phyloP scores from a whole-genome alignment of 2,329 filamentous ascomycete species.

The Fusarium kyushuense region DNA sequence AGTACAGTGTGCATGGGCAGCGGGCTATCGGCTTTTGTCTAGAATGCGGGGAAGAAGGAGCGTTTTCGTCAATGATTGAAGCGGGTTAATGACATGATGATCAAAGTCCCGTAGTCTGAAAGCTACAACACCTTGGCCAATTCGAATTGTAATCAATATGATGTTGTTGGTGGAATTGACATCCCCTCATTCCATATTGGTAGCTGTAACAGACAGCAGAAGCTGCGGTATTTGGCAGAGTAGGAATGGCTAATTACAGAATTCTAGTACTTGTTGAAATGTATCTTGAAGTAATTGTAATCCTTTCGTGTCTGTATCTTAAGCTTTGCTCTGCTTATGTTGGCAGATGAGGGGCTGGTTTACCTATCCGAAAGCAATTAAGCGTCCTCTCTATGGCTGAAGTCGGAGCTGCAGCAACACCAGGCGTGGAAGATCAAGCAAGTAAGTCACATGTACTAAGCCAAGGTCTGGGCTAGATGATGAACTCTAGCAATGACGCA shows the following conservation, averaged over 20 bases:
- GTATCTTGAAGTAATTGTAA: background rate
- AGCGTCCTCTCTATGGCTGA: constrained; percentile 11
- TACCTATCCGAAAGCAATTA: constrained; percentile 29
- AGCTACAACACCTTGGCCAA: constrained; percentile 13
- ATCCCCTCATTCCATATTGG: constrained; percentile 15
- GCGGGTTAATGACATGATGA: constrained; percentile 27
- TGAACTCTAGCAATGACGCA: constrained; percentile 28
- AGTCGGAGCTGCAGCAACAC: constrained; percentile 24
- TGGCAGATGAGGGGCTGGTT: constrained; percentile 31
- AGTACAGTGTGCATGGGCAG: constrained; percentile 2
- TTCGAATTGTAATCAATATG: constrained; percentile 32
- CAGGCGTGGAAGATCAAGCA: constrained; percentile 29
- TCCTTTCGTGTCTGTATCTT: constrained; percentile 1
- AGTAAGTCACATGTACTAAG: background rate
- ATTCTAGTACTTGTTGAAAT: background rate
- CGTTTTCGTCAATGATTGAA: constrained; percentile 14
- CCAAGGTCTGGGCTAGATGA: constrained; percentile 9
- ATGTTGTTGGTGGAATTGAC: constrained; percentile 33
- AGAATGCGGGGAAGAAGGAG: constrained; percentile 32
- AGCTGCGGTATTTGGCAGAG: background rate
- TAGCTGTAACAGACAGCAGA: constrained; percentile 1
- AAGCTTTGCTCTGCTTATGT: constrained; percentile 19
- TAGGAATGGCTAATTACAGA: background rate
- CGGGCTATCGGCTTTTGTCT: constrained; percentile 13
- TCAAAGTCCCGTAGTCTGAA: constrained; percentile 14